Percentiles rank a stretch among this genome's conserved stretches.
phyloP scores from a whole-genome alignment of 2,329 filamentous ascomycete genomes.

The Samsoniella hepiali region DNA sequence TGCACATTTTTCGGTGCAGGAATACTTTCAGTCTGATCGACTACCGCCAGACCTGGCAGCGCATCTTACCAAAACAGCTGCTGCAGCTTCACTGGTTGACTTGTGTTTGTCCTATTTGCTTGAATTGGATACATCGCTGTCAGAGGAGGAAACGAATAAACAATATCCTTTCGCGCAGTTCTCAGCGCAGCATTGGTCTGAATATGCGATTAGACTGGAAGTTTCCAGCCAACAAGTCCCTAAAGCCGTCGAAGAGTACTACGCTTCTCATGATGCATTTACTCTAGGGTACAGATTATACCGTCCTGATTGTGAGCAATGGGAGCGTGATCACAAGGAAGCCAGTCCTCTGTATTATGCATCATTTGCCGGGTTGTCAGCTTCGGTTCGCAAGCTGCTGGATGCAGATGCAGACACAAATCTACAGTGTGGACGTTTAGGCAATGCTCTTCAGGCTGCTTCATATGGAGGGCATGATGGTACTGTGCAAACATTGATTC shows the following conservation, averaged over 20 bases:
- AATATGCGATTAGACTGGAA: background rate
- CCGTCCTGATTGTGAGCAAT: too few relatives aligned
- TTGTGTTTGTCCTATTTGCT: conserved; percentile 11
- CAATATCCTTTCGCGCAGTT: conserved; percentile 8
- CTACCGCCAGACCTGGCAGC: background rate
- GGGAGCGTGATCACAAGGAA: too few relatives aligned
- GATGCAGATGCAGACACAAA: background rate
- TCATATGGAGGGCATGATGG: too few relatives aligned
- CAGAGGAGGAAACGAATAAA: too few relatives aligned
- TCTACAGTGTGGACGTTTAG: background rate
- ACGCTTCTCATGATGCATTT: background rate
- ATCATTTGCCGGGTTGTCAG: too few relatives aligned
- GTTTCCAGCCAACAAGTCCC: background rate
- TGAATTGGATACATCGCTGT: too few relatives aligned
- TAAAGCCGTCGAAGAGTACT: background rate
- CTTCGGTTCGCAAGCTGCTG: too few relatives aligned
- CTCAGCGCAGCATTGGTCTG: conserved; percentile 6
- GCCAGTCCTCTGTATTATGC: too few relatives aligned
- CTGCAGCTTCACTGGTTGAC: background rate
- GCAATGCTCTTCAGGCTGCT: too few relatives aligned
- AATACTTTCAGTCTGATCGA: conserved; percentile 7
- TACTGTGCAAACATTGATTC: too few relatives aligned
- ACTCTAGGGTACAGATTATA: background rate
- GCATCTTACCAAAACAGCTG: background rate
- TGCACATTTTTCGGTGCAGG: conserved; percentile 15